A percentile compares a stretch with the other conserved stretches of the same genome.
These are phyloP conservation scores for Thelonectria discophora DNA, from an alignment of 2,329 filamentous ascomycete genomes.

Conservation along the genomic window DNA sequence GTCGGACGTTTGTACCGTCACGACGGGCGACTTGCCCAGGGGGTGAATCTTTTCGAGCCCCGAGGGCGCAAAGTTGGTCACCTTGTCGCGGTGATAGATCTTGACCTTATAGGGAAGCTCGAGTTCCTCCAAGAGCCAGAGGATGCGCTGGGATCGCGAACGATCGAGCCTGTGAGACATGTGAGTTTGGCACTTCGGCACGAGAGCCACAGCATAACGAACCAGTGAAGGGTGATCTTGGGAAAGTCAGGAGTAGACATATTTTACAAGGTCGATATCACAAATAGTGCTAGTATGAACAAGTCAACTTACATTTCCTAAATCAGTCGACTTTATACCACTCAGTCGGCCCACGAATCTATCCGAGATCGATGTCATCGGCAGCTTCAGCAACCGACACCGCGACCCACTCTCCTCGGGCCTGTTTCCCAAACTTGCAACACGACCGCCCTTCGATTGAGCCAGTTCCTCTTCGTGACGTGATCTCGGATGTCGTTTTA, in stretches of 20 bases:
- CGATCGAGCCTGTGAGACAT: slow-evolving; percentile 75
- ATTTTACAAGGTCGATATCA: background rate
- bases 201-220: slow-evolving; percentile 29
- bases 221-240: slow-evolving; percentile 74
- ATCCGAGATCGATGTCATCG: slow-evolving; percentile 30
- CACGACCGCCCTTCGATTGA: background rate
- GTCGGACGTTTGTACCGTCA: slow-evolving; percentile 65
- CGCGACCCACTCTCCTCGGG: slow-evolving; percentile 5
- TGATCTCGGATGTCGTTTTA: background rate
- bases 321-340: background rate
- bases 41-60: slow-evolving; percentile 83
- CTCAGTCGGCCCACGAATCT: slow-evolving; percentile 28
- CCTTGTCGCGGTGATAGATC: slow-evolving; percentile 73
- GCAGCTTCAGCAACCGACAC: slow-evolving; percentile 26
- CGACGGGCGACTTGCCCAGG: slow-evolving; percentile 85
- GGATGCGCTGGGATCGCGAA: slow-evolving; percentile 82
- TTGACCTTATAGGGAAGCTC: slow-evolving; percentile 81
- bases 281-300: no score
- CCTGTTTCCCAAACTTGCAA: background rate
- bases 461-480: no score
- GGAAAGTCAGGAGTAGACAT: slow-evolving; percentile 49
- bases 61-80: slow-evolving; percentile 74
- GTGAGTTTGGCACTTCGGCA: slow-evolving; percentile 7
- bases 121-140: slow-evolving; percentile 88
- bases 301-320: no score